phyloP scores from a whole-genome alignment of 441 rosid genomes.

The Populus trichocarpa region DNA sequence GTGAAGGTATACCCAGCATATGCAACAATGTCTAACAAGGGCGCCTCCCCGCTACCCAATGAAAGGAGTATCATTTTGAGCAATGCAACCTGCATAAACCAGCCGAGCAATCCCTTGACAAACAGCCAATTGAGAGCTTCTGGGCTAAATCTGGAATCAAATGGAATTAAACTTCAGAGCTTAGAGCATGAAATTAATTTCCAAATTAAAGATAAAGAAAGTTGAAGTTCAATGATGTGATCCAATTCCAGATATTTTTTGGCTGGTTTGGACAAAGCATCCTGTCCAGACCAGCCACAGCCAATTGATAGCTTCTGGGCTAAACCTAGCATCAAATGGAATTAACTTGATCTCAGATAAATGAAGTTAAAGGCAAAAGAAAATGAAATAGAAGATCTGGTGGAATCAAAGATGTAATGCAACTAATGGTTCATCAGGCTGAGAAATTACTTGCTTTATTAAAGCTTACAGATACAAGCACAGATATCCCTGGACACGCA shows the following conservation, averaged over 20 bases:
- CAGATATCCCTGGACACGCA: not conserved
- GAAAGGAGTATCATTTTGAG: slow-evolving; percentile 76
- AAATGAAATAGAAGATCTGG: not conserved
- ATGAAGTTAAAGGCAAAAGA: not conserved
- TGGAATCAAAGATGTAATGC: not conserved
- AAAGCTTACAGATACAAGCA: not conserved
- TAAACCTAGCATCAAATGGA: not conserved
- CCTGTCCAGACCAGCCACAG: not conserved
- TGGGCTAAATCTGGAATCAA: slow-evolving; percentile 66
- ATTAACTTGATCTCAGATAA: not conserved
- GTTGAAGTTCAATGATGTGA: not conserved
- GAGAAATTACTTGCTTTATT: not conserved
- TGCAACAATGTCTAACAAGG: slow-evolving; percentile 69
- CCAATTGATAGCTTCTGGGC: not conserved
- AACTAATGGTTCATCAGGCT: not conserved
- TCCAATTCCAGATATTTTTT: not conserved
- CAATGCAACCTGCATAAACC: slow-evolving; percentile 78
- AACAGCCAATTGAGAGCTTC: slow-evolving; percentile 85
- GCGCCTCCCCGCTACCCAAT: slow-evolving; percentile 85
- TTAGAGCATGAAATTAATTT: too few relatives aligned
- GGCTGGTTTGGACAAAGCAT: not conserved
- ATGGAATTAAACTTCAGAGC: not conserved
- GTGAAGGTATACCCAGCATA: slow-evolving; percentile 23
- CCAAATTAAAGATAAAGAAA: not conserved
- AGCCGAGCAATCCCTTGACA: slow-evolving; percentile 48